Conservation (phyloP, 2,329 filamentous ascomycete genomes). For the Fusarium euwallaceae region DNA sequence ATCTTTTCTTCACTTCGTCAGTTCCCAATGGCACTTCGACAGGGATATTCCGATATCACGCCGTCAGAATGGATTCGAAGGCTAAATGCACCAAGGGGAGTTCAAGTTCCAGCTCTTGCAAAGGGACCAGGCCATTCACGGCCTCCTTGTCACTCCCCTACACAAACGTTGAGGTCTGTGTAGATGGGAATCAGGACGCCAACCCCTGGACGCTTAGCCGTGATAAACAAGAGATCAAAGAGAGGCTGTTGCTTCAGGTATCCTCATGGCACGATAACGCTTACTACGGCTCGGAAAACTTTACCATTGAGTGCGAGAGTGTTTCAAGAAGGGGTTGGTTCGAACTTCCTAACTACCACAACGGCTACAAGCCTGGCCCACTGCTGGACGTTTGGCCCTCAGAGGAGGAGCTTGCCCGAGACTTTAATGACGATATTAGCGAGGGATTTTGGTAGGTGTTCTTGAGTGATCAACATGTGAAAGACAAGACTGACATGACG, state of each 20-base stretch:
- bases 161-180: slow-evolving; percentile 3
- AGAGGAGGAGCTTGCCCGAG: background rate
- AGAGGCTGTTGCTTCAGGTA: slow-evolving; percentile 16
- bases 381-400: slow-evolving; percentile 20
- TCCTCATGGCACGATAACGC: background rate
- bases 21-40: slow-evolving; percentile 12
- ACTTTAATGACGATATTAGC: slow-evolving; percentile 3
- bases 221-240: slow-evolving; percentile 21
- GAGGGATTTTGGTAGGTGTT: background rate
- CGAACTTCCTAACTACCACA: slow-evolving; percentile 24
- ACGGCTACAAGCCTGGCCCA: background rate
- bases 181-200: slow-evolving; percentile 8
- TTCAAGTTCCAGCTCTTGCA: background rate
- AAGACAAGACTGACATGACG: background rate
- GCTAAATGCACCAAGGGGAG: background rate
- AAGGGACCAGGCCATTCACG: slow-evolving; percentile 1
- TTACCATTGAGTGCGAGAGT: slow-evolving; percentile 11
- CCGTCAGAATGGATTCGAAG: slow-evolving; percentile 22
- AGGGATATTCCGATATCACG: slow-evolving; percentile 14
- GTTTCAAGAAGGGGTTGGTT: slow-evolving; percentile 33
- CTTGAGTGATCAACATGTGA: background rate
- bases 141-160: background rate
- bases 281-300: background rate
- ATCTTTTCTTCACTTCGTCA: slow-evolving; percentile 17
- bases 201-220: slow-evolving; percentile 13